Percentiles rank a stretch among this genome's conserved stretches.
Evolutionary conservation across 495 filamentous ascomycete genomes (phyloP).

Genomic region (Lophium mytilinum): DNA sequence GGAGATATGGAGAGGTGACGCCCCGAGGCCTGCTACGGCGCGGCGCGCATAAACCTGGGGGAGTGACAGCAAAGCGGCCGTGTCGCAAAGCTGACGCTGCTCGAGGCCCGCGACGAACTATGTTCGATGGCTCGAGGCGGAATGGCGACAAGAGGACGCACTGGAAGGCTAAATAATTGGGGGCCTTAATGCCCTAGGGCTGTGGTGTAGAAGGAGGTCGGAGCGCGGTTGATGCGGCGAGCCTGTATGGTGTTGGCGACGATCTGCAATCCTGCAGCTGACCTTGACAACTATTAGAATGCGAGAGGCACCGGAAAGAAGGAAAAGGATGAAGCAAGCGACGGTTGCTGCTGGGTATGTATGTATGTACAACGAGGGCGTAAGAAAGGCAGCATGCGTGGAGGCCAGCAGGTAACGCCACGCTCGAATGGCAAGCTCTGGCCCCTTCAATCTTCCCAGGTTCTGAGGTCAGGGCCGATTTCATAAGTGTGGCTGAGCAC

Average conservation of each 20-base stretch:
- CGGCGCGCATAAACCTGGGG: slow-evolving; percentile 11
- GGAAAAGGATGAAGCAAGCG: not conserved
- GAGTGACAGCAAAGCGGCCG: not conserved
- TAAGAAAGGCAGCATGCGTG: not conserved
- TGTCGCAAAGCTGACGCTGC: not conserved
- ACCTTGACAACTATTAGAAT: not conserved
- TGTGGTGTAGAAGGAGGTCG: not conserved
- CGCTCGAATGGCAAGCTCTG: not conserved
- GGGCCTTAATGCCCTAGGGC: not conserved
- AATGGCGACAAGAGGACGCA: not conserved
- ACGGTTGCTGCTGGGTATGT: not conserved
- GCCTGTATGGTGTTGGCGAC: not conserved
- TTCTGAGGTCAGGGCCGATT: not conserved
- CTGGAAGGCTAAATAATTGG: not conserved
- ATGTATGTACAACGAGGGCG: not conserved
- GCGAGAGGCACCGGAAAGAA: not conserved
- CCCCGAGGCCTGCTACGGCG: not conserved
- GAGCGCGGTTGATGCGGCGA: not conserved
- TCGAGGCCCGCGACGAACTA: not conserved
- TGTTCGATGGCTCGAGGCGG: not conserved
- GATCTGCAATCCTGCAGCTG: not conserved
- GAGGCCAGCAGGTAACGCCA: not conserved
- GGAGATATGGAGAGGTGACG: slow-evolving; percentile 1
- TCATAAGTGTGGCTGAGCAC: not conserved
- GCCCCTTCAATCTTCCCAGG: not conserved